Evolutionary conservation across 352 stramenopile genomes (phyloP), one percentile per base, ranked within the genome.

Genomic region (Globisporangium emineosum): DNA sequence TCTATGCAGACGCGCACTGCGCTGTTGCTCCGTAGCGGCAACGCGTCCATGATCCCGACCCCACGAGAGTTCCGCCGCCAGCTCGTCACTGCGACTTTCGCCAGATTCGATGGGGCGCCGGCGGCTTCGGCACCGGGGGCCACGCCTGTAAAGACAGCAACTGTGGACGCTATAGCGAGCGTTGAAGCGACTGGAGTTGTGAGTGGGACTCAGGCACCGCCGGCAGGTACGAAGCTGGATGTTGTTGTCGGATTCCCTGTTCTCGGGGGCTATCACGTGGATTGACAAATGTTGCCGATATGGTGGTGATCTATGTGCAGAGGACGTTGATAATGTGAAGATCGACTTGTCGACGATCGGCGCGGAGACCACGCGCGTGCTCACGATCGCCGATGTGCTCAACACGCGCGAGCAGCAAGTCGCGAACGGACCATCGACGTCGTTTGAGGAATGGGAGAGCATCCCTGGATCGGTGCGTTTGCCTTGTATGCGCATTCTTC

Each of bases 401-500:
- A 78, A 74, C 55, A 71, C 72, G 29, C 84, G 82, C 25, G 84
- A 90, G 60, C 69, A 68, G 37, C 74, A 91, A 35, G 51, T 86
- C 30, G 64, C 68, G n/a, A 78, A 68, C 12, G 75, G 78, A 51
- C 60, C 60, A 4, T 50, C 61, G 23, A 42, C 49, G 23, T 68
- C 69, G n/a, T 89, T 89, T 70, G 84, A 90, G 25, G 72, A 88
- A 62, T 93, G 84, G 84, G 82, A 91, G 58, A 93, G 84, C 73
- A 86, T 93, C 60, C 61, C 71, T 0, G 79, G 71, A 47, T 81
- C 75, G 66, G 83, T 92, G 55, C 55, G 78, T 64, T 8, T 23
- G 25, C 3, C 25, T 50, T 7, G 2, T 17, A 17, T n/a, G n/a
- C n/a, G n/a, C n/a, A n/a, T n/a, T n/a, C n/a, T n/a, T n/a, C n/a